Base-by-base conservation (phyloP, 2,329 filamentous ascomycete species). In the Cladophialophora bantiana region DNA sequence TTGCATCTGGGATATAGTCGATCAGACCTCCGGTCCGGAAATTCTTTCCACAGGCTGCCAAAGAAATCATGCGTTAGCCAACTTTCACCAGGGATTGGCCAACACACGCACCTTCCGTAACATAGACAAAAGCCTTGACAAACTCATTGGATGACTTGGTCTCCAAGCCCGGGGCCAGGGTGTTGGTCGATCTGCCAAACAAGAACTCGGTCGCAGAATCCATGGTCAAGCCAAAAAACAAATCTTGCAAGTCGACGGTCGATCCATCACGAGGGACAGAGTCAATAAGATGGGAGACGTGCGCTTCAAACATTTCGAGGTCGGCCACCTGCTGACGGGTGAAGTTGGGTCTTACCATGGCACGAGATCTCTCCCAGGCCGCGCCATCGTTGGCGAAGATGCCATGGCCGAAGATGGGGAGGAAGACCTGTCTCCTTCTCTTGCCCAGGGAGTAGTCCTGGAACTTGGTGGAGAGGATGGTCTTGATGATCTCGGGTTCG, bases 131-230 rank as follows among this genome's bases (percentile, higher is more conserved):
- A 7, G 69, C 62, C 42, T 70, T 67, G 38, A 71, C 69, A 36
- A 71, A 71, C 26, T 71, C 59, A 59, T 34, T 67, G n/a, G 67
- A 67, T 4, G 69, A 68, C 36, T 68, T 63, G 53, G 69, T 71
- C 45, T 69, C 68, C 62, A 71, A 26, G 5, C 67, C 67, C 5
- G 69, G 67, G 2, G 69, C 67, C 26, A 71, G 68, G 3, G 66
- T 65, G 36, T 68, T 67, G 26, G 69, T 83, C 59, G 83, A 86
- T 55, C 86, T 80, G 6, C 89, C 89, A 55, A 91, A 88, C 4
- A 92, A 78, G 70, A 91, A 90, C 54, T 89, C 87, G 0, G 88
- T 91, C 0, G 88, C 87, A 0, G 87, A 85, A 68, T 91, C 89
- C 18, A 91, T 81, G 0, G 88, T 90, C 73, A 90, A 82, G 61